These are phyloP conservation scores for Plectranthus barbatus DNA, from an alignment of 257 asterid genomes.

Conservation along the genomic window DNA sequence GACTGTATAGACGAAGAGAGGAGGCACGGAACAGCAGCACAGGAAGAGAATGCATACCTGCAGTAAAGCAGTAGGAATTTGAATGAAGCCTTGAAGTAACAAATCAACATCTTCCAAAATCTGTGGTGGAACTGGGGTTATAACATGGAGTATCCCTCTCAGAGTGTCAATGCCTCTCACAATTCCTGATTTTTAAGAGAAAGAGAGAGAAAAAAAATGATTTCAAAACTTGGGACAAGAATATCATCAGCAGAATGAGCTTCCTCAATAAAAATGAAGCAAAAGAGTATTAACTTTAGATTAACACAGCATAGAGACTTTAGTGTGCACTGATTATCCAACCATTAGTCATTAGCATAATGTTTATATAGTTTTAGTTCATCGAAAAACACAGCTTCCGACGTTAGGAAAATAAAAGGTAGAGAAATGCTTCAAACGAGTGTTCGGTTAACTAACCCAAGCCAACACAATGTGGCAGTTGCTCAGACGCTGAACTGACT, in stretches of 20 bases:
- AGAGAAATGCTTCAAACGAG: background rate
- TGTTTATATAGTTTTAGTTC: background rate
- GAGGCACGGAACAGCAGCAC: background rate
- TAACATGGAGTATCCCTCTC: constrained; percentile 45
- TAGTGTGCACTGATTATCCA: background rate
- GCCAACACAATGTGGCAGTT: constrained; percentile 75
- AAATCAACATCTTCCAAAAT: constrained; percentile 69
- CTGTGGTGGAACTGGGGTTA: constrained; percentile 73
- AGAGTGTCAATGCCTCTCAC: constrained; percentile 75
- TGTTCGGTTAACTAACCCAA: constrained; percentile 51
- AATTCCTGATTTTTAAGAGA: constrained; percentile 47
- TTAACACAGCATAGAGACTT: too few relatives aligned
- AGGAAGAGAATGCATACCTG: constrained; percentile 40
- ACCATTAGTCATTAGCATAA: background rate
- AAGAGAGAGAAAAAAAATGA: background rate
- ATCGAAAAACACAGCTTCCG: background rate
- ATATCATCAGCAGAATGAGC: background rate
- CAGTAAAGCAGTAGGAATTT: constrained; percentile 66
- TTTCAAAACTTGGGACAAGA: constrained; percentile 7
- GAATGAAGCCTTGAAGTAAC: constrained; percentile 74
- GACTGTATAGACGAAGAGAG: background rate
- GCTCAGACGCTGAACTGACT: constrained; percentile 42
- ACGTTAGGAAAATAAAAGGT: background rate
- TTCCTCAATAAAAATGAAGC: background rate
- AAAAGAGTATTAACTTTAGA: too few relatives aligned